Conservation (phyloP, 768 basidiomycete species). For the Tylopilus vinaceipallidus region DNA sequence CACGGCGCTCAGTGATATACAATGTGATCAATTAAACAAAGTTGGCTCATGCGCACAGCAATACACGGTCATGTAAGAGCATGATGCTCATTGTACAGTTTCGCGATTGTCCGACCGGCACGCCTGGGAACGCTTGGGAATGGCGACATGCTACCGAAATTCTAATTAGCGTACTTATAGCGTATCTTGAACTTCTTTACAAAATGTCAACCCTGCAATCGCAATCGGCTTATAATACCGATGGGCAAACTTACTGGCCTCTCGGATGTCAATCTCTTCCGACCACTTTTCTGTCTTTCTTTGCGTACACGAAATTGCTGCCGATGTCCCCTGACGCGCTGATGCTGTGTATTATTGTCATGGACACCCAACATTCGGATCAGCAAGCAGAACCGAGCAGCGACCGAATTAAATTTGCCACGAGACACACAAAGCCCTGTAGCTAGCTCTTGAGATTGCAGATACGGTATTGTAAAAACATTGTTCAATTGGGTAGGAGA, state of each 20-base stretch:
- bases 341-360: conserved; percentile 19
- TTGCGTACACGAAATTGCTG: not conserved
- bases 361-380: conserved; percentile 13
- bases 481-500: conserved; percentile 39
- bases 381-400: conserved; percentile 6
- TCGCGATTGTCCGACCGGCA: not conserved
- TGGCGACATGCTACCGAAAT: no score
- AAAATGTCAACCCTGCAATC: no score
- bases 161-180: not conserved
- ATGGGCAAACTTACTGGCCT: not conserved
- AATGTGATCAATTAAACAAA: no score
- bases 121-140: no score
- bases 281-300: not conserved
- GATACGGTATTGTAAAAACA: conserved; percentile 37
- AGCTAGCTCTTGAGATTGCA: conserved; percentile 31
- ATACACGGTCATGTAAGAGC: no score
- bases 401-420: conserved; percentile 6
- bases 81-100: not conserved
- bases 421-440: conserved; percentile 24
- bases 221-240: no score
- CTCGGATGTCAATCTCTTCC: not conserved
- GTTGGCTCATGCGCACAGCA: no score
- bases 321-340: not conserved
- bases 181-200: no score
- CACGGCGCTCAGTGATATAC: no score